Evolutionary conservation across 179 eudicot genomes (phyloP).

Genomic region (Beta corolliflora): DNA sequence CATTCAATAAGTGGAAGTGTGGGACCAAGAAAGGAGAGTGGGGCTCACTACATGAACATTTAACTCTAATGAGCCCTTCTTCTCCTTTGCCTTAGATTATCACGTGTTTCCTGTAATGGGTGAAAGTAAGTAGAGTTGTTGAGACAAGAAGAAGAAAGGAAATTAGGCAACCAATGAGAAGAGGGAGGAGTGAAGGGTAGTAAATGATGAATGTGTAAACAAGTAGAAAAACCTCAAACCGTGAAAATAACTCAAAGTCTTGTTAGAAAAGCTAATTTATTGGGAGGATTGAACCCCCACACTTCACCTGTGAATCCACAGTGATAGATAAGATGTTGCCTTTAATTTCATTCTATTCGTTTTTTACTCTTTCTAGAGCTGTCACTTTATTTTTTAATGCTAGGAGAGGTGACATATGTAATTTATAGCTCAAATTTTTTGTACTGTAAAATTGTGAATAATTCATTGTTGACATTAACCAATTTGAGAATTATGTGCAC

Average conservation of each 20-base stretch:
- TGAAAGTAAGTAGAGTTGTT: not conserved
- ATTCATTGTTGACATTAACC: not conserved
- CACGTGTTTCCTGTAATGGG: constrained; percentile 30
- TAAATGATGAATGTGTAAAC: not conserved
- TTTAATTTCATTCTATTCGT: constrained; percentile 8
- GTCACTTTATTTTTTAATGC: not conserved
- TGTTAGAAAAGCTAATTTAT: not conserved
- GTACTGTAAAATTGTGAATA: not conserved
- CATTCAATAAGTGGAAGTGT: not conserved
- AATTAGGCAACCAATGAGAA: not conserved
- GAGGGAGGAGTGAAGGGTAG: not conserved
- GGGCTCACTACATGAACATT: not conserved
- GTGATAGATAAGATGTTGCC: not conserved
- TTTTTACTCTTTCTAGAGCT: not conserved
- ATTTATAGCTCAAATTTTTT: not conserved
- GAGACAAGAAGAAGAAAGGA: not conserved
- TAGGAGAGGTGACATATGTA: not conserved
- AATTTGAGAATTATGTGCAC: too few relatives aligned
- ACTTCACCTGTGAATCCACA: constrained; percentile 19
- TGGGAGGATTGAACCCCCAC: not conserved
- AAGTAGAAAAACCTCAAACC: not conserved
- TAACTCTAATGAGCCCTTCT: not conserved
- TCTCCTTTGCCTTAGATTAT: constrained; percentile 10
- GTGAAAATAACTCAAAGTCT: constrained; percentile 16
- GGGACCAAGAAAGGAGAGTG: not conserved